Base-by-base conservation (phyloP, 257 asterid genomes). In the Forsythia viridissima region DNA sequence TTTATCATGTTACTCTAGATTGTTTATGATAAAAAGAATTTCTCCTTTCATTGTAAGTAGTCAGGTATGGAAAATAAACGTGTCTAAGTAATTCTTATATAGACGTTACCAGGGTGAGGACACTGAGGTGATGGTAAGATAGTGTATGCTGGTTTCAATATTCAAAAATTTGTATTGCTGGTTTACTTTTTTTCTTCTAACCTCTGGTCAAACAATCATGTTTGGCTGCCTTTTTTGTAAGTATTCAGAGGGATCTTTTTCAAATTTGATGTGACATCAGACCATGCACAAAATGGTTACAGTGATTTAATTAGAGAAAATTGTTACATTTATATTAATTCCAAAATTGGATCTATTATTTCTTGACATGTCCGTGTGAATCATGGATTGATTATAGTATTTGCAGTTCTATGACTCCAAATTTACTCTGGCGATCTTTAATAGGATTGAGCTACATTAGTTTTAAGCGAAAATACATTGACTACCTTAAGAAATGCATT, bases 31-130 rank as follows among this genome's bases (percentile, higher is more conserved):
- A 57, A 16, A 12, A 42, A 13, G 73, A 51, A 30, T 73, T 80
- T 63, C 24, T 34, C 72, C 13, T 34, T 30, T 52, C 67, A 40
- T 41, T 44, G 30, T 30, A 75, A 67, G 71, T 34, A 18, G 69
- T 76, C 80, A 37, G 71, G 73, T 51, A 42, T 15, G 24, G 39
- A 20, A 55, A 72, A 78, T 12, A 52, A 63, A 48, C 34, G 34
- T 40, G 4, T 74, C 61, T 43, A 37, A 48, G 57, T 12, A 15
- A 52, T 24, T 24, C 52, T 24, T 34, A 30, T 55, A 73, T 43
- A 10, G 57, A 55, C 59, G 5, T 48, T 48, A 48, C 34, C 34
- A 30, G 34, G 34, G 34, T 30, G 34, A 30, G 34, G 1, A 30
- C 34, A 30, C 34, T 30, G 2, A 30, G 34, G 34, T 30, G 34